Evolutionary conservation across 2,329 filamentous ascomycete genomes (phyloP), one percentile per base, ranked within the genome.

Genomic region (Talaromyces sp.): DNA sequence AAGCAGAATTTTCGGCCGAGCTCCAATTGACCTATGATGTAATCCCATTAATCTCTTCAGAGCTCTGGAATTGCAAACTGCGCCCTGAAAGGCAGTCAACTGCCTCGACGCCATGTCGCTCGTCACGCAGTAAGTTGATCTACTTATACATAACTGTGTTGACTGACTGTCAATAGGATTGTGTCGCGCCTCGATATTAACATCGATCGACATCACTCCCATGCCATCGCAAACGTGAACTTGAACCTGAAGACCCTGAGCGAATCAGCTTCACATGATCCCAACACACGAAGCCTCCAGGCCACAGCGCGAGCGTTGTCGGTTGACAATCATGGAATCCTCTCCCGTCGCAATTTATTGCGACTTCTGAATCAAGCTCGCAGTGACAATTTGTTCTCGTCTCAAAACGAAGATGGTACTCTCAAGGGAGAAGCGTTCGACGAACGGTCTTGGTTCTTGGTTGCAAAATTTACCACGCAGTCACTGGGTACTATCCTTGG

Each of bases 121-220:
- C n/a, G n/a, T n/a, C n/a, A n/a, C n/a, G n/a, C n/a, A n/a, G n/a
- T n/a, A n/a, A n/a, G n/a, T n/a, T n/a, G n/a, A n/a, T n/a, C n/a
- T n/a, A 19, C 1, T 3, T 19, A 15, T 49, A 17, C 36, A 49
- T 61, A 6, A 27, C 7, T 3, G 5, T 29, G 22, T 15, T 17
- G 17, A 17, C 31, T 53, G 13, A 45, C 15, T 34, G n/a, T 25
- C 36, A 17, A 8, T 58, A 66, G 65, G 56, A 58, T 66, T 40
- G 54, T 66, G 13, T 66, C 61, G 25, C 65, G 61, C 22, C 19
- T 66, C 11, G 65, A 66, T 25, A 13, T 64, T 29, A 61, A 64
- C 36, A 63, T 63, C 25, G 65, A 63, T 40, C 63, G 58, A 64
- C 11, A 25, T 34, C 25, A 63, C 22, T 51, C 49, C 5, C 60